Evolutionary conservation across 139 green algal species (phyloP), one percentile per base, ranked within the genome.

Genomic region (Chlamydomonas eustigma): DNA sequence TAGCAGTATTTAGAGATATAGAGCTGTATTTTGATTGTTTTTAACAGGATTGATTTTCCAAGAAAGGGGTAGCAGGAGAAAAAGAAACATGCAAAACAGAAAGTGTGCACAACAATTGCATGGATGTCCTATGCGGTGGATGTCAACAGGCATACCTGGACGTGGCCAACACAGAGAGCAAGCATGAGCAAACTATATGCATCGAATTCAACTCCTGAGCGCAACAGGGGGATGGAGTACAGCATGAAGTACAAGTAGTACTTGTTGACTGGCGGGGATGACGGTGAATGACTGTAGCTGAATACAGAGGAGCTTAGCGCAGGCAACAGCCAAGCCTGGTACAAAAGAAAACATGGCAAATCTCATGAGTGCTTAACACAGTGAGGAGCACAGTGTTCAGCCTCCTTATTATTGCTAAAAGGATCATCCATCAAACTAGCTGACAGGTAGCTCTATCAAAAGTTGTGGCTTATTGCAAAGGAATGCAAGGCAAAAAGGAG

Each of bases 291-390:
- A 8, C 22, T 8, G 63, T 71, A 30, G 18, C 18, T 22, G n/a
- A n/a, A n/a, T n/a, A n/a, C 44, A 58, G 44, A 58, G 65, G 4
- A 25, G 65, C 32, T 89, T 81, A 73, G 64, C 0, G 84, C 90
- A 12, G 77, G 87, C 79, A 94, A 83, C 24, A 94, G 58, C 90
- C 90, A 94, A 34, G 86, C 84, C 89, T 93, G 84, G 52, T n/a
- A n/a, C n/a, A 39, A 68, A 28, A 32, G 22, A 0, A 69, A 12
- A 24, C 24, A 4, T 39, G 6, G 28, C 44, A 58, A 58, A 18
- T 28, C n/a, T n/a, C n/a, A n/a, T n/a, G n/a, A n/a, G n/a, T n/a
- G n/a, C n/a, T n/a, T n/a, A n/a, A n/a, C n/a, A n/a, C n/a, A 58
- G 44, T 58, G 44, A 28, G 44, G 44, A 18, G 44, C 12, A 28